Conservation (phyloP, 768 basidiomycete species). For the Naganishia vishniacii region DNA sequence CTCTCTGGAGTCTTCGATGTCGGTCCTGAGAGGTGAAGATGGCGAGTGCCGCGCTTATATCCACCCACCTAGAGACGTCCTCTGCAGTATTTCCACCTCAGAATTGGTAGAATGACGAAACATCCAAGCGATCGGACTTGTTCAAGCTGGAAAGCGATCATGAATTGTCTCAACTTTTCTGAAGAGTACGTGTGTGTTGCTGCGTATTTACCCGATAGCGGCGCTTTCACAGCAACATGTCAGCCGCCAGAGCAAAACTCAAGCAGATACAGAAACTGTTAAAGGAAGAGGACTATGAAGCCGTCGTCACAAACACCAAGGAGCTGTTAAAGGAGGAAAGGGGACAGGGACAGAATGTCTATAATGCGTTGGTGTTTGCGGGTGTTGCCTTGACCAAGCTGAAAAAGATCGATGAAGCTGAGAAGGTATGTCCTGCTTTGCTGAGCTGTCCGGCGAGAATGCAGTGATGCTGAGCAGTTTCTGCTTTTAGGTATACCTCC, state of each 20-base stretch:
- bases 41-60: no score
- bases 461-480: slow-evolving; percentile 42
- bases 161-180: no score
- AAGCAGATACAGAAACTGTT: slow-evolving; percentile 73
- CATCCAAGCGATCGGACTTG: no score
- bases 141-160: no score
- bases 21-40: no score
- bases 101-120: no score
- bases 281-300: slow-evolving; percentile 65
- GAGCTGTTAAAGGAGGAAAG: slow-evolving; percentile 55
- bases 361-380: slow-evolving; percentile 85
- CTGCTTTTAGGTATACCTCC: slow-evolving; percentile 56
- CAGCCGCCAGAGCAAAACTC: slow-evolving; percentile 60
- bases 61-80: no score
- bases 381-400: slow-evolving; percentile 74
- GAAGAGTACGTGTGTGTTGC: no score
- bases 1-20: no score
- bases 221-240: slow-evolving; percentile 15
- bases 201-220: no score
- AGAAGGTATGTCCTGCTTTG: slow-evolving; percentile 60
- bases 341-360: slow-evolving; percentile 55
- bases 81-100: no score
- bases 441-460: neutral
- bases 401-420: slow-evolving; percentile 65
- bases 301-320: slow-evolving; percentile 62